Evolutionary conservation across 345 rosid species (phyloP), one percentile per base, ranked within the genome.

Genomic region (Eutrema yunnanense): DNA sequence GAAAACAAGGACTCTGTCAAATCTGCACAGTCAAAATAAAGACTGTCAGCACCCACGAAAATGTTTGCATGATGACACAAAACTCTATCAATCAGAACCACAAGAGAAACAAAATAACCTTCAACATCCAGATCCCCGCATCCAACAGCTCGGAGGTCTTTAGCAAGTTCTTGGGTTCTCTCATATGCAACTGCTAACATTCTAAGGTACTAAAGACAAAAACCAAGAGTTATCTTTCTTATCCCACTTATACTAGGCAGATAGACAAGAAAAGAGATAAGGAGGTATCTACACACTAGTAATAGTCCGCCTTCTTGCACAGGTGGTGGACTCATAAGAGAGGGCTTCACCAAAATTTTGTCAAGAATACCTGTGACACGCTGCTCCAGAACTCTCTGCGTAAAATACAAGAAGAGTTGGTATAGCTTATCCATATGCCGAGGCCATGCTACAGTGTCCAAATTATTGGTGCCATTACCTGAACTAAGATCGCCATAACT

Each of bases 101-200:
- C 67, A 71, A 51, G 70, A 65, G 73, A 59, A 29, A 47, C 42
- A 51, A 49, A 38, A 57, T 80, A 81, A 92, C 99, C 97, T 81
- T 90, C 97, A 82, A 96, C 85, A 83, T 92, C 97, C 82, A 92
- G 86, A 81, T 92, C 98, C 81, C 99, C 96, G 16, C 99, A 96
- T 77, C 99, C 99, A 73, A 92, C 94, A 49, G 94, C 83, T 72
- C 83, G 89, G 66, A 96, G 90, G 72, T 90, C 97, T 81, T 92
- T 88, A 56, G 98, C 91, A 84, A 96, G 98, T 80, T 92, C 99
- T 71, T 87, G 90, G 4, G 99, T 92, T 85, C 90, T 96, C 90
- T 92, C 99, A 76, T 96, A 92, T 52, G 94, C 88, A 73, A 92
- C 97, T 27, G 97, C 94, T 58, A 96, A 85, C 92, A 96, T 86